A percentile compares a stretch with the other conserved stretches of the same genome.
These are phyloP conservation scores for Xylaria palmicola DNA, from an alignment of 495 filamentous ascomycete genomes.

Conservation along the genomic window DNA sequence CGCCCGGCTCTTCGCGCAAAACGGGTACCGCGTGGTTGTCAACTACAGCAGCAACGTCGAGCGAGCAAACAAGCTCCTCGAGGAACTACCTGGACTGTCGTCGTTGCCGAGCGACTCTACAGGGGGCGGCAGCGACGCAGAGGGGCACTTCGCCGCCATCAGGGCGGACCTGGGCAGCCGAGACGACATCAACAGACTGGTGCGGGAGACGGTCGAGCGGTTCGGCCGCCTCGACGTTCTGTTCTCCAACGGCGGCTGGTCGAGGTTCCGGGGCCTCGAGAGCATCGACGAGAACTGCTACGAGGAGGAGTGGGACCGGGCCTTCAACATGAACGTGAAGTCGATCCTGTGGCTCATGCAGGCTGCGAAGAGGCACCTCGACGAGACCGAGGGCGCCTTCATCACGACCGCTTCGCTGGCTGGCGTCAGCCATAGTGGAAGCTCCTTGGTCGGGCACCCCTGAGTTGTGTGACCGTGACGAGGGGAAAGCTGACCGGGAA, in stretches of 20 bases:
- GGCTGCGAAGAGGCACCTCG: conserved; percentile 45
- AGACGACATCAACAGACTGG: conserved; percentile 42
- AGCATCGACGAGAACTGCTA: conserved; percentile 54
- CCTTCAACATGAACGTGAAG: conserved; percentile 60
- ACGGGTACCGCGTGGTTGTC: conserved; percentile 49
- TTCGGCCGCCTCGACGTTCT: conserved; percentile 55
- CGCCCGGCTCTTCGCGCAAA: conserved; percentile 47
- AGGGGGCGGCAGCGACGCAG: not conserved
- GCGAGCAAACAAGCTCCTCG: conserved; percentile 44
- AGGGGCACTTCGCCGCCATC: conserved; percentile 38
- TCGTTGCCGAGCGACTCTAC: conserved; percentile 9
- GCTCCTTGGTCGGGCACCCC: conserved; percentile 51
- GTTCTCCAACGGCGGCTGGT: conserved; percentile 60
- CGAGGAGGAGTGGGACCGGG: conserved; percentile 58
- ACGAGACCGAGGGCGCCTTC: conserved; percentile 51
- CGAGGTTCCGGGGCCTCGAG: conserved; percentile 46
- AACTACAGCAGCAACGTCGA: conserved; percentile 51
- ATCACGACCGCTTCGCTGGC: conserved; percentile 54
- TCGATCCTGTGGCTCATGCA: conserved; percentile 56
- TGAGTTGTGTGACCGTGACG: too few species aligned
- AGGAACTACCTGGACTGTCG: conserved; percentile 39
- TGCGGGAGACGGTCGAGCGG: conserved; percentile 38
- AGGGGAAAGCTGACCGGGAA: not conserved
- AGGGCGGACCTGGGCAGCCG: conserved; percentile 51
- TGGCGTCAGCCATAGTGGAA: conserved; percentile 52